Evolutionary conservation across 192 early-diverging fungal genomes (phyloP).

Genomic region (Ambispora gerdemannii): DNA sequence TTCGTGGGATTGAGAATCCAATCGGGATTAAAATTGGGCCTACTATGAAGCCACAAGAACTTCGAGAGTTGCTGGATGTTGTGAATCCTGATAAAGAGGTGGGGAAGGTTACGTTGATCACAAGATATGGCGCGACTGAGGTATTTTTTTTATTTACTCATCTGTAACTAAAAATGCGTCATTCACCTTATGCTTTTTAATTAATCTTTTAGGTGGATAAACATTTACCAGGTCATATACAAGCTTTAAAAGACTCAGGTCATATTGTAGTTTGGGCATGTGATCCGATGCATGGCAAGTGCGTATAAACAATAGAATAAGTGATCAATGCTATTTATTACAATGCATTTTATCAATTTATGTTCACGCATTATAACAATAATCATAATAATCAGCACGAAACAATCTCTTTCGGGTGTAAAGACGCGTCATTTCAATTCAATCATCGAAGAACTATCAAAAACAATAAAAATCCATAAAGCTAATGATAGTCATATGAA

Average conservation of each 20-base stretch:
- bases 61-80: conserved; percentile 79
- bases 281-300: conserved; percentile 99
- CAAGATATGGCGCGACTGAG: conserved; percentile 86
- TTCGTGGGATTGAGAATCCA: conserved; percentile 95
- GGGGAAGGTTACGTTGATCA: conserved; percentile 94
- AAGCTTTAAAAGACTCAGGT: conserved; percentile 79
- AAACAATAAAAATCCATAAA: conserved; percentile 81
- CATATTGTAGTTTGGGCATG: conserved; percentile 94
- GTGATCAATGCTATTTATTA: neutral
- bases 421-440: conserved; percentile 91
- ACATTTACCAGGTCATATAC: conserved; percentile 82
- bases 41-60: conserved; percentile 81
- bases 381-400: conserved; percentile 53
- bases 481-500: conserved; percentile 68
- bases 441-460: conserved; percentile 83
- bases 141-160: no score
- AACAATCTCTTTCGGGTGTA: conserved; percentile 71
- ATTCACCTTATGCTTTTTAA: no score
- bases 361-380: neutral
- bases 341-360: neutral
- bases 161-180: no score
- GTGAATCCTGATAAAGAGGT: conserved; percentile 82
- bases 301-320: no score
- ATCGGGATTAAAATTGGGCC: conserved; percentile 97
- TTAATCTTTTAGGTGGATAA: conserved; percentile 52